phyloP scores from a whole-genome alignment of 1,139 yeast species.

The Yamadazyma oceani region DNA sequence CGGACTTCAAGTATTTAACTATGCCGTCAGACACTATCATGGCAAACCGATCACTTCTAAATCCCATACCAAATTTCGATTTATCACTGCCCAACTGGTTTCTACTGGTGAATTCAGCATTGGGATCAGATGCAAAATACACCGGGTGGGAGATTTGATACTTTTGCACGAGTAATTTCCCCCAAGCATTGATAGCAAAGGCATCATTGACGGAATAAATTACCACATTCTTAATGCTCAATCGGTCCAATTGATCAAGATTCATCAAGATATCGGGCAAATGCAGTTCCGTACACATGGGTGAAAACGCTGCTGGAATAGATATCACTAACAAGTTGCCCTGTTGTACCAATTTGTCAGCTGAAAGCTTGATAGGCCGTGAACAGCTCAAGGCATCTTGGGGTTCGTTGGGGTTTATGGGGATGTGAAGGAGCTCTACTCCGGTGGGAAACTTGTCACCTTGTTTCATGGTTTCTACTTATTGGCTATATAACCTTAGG shows the following conservation, averaged over 20 bases:
- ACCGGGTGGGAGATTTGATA: slow-evolving; percentile 24
- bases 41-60: slow-evolving; percentile 74
- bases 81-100: slow-evolving; percentile 41
- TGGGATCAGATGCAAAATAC: slow-evolving; percentile 75
- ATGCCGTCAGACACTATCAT: slow-evolving; percentile 42
- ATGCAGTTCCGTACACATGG: slow-evolving; percentile 81
- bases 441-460: slow-evolving; percentile 50
- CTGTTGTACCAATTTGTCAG: slow-evolving; percentile 21
- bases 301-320: slow-evolving; percentile 93
- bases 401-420: slow-evolving; percentile 35
- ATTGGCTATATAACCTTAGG: too few species aligned
- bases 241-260: slow-evolving; percentile 43
- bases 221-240: slow-evolving; percentile 16
- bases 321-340: slow-evolving; percentile 65
- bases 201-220: slow-evolving; percentile 18
- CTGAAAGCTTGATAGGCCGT: slow-evolving; percentile 24
- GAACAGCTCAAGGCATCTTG: slow-evolving; percentile 53
- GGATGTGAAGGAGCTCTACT: slow-evolving; percentile 56
- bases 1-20: slow-evolving; percentile 16
- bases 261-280: slow-evolving; percentile 70
- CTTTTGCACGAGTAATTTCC: slow-evolving; percentile 15
- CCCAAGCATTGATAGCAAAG: slow-evolving; percentile 36
- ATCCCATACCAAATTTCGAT: slow-evolving; percentile 52
- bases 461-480: slow-evolving; percentile 18
- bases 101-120: slow-evolving; percentile 57